Percentiles rank a stretch among this genome's conserved stretches.
These are phyloP conservation scores for Lasiodiplodia sp. DNA, from an alignment of 2,329 filamentous ascomycete genomes.

Conservation along the genomic window DNA sequence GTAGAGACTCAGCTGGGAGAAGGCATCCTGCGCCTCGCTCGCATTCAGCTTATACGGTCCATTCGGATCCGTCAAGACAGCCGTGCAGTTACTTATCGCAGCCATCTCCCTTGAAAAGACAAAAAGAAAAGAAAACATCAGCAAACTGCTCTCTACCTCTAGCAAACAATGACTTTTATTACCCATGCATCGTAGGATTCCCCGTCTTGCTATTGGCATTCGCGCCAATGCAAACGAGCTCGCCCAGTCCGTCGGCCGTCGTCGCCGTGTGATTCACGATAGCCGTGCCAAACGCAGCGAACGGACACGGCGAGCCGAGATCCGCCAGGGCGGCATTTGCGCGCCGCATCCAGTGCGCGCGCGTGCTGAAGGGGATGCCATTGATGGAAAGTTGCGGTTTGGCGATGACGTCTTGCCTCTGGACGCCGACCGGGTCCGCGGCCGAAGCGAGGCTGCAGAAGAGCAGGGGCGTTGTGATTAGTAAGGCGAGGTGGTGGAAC, in stretches of 20 bases:
- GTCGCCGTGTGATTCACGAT: constrained; percentile 62
- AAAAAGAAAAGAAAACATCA: neutral
- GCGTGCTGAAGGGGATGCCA: constrained; percentile 48
- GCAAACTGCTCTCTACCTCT: too few species aligned
- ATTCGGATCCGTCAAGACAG: constrained; percentile 54
- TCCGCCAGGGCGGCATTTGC: constrained; percentile 57
- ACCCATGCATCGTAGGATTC: constrained; percentile 62
- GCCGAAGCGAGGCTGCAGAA: neutral
- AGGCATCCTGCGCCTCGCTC: constrained; percentile 54
- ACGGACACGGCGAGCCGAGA: constrained; percentile 57
- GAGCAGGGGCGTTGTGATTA: neutral
- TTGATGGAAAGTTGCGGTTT: constrained; percentile 34
- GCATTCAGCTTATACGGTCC: constrained; percentile 55
- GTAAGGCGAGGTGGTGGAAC: neutral
- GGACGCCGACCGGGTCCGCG: neutral
- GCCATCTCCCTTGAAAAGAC: constrained; percentile 58
- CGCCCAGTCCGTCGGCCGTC: constrained; percentile 43
- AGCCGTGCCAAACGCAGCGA: constrained; percentile 61
- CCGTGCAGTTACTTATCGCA: constrained; percentile 62
- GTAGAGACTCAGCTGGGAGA: constrained; percentile 59
- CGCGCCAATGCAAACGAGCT: constrained; percentile 59
- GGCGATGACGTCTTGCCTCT: constrained; percentile 2
- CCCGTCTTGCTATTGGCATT: constrained; percentile 55
- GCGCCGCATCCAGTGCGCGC: constrained; percentile 61
- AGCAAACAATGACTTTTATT: neutral